These are phyloP conservation scores for Yamadazyma scolyti DNA, from an alignment of 805 yeast genomes.

Conservation along the genomic window DNA sequence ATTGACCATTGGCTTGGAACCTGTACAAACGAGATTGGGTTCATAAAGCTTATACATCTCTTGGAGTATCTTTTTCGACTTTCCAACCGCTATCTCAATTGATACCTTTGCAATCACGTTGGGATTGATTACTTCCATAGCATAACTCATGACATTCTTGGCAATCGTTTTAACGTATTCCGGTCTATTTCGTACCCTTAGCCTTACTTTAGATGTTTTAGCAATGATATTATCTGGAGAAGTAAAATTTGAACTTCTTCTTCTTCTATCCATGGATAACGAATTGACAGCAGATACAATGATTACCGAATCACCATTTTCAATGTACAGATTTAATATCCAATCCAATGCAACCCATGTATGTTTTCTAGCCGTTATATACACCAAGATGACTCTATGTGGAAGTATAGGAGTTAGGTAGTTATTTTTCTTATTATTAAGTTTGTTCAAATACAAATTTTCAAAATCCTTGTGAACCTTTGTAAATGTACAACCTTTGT, in stretches of 20 bases:
- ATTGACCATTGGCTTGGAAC: constrained; percentile 41
- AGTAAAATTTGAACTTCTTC: constrained; percentile 9
- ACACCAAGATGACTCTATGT: constrained; percentile 55
- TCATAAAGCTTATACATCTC: constrained; percentile 60
- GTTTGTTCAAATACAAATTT: constrained; percentile 37
- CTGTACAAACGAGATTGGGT: constrained; percentile 55
- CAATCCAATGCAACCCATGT: constrained; percentile 84
- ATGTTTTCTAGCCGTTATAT: constrained; percentile 67
- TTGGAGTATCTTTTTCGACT: constrained; percentile 51
- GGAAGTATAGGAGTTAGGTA: constrained; percentile 39
- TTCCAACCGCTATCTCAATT: constrained; percentile 60
- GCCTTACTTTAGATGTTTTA: constrained; percentile 26
- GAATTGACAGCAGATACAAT: constrained; percentile 51
- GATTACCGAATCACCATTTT: constrained; percentile 64
- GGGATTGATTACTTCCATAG: constrained; percentile 44
- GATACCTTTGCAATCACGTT: constrained; percentile 46
- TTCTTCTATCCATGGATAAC: constrained; percentile 6
- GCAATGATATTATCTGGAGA: constrained; percentile 17
- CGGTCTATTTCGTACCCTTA: constrained; percentile 40
- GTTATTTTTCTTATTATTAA: constrained; percentile 16
- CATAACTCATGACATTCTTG: constrained; percentile 50
- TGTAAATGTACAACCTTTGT: constrained; percentile 41
- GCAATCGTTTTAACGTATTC: constrained; percentile 44
- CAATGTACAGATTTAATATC: constrained; percentile 51
- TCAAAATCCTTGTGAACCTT: constrained; percentile 48